phyloP scores from a whole-genome alignment of 2,329 filamentous ascomycete genomes.

The Juglanconis oblonga region DNA sequence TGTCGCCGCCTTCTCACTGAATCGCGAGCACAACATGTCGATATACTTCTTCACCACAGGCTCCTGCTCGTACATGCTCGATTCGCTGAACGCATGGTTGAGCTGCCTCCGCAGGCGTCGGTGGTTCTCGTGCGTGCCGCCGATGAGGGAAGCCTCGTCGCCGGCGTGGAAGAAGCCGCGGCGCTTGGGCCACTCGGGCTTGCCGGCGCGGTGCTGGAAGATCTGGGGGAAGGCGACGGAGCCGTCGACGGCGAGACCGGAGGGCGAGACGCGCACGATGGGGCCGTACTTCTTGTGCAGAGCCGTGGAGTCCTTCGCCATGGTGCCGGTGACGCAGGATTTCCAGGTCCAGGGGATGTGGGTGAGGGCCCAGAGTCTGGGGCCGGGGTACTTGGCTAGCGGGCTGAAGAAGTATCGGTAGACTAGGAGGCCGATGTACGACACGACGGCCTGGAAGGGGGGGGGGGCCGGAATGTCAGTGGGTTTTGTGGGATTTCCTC shows the following conservation, averaged over 20 bases:
- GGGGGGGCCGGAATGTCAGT: not conserved
- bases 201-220: slow-evolving; percentile 9
- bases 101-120: slow-evolving; percentile 5
- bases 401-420: slow-evolving; percentile 8
- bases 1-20: slow-evolving; percentile 1
- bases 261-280: slow-evolving; percentile 8
- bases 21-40: not conserved
- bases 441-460: not conserved
- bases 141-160: not conserved
- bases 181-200: slow-evolving; percentile 3
- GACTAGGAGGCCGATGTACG: not conserved
- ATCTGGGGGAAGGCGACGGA: slow-evolving; percentile 8
- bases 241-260: slow-evolving; percentile 5
- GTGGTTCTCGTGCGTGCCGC: not conserved
- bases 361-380: slow-evolving; percentile 5
- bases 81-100: slow-evolving; percentile 8
- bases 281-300: slow-evolving; percentile 12
- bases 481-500: no score
- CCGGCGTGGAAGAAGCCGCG: not conserved
- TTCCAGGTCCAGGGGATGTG: not conserved
- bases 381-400: slow-evolving; percentile 11
- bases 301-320: not conserved
- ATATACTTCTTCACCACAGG: slow-evolving; percentile 3
- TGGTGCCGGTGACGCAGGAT: not conserved
- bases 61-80: slow-evolving; percentile 15